Evolutionary conservation across 75 land plant species (phyloP).

Genomic region (Chamaecyparis obtusa): DNA sequence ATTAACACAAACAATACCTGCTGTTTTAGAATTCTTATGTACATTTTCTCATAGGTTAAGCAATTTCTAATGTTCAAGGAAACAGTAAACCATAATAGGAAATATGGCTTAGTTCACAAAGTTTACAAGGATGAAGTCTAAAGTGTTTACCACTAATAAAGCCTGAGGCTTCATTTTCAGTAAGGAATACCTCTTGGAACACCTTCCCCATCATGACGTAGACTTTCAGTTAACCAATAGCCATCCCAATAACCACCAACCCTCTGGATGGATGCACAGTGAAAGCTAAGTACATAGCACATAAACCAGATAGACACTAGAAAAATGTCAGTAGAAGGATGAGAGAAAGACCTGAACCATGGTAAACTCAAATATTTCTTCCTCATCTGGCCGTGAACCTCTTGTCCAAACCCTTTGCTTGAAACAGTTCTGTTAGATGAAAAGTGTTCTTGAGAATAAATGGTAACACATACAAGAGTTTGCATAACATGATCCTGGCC

Average conservation of each 20-base stretch:
- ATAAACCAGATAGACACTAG: not conserved
- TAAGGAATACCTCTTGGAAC: slow-evolving; percentile 83
- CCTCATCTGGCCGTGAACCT: slow-evolving; percentile 92
- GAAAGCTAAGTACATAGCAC: not conserved
- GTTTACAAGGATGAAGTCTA: not conserved
- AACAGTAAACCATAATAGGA: not conserved
- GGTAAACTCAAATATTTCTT: slow-evolving; percentile 88
- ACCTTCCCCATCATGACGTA: slow-evolving; percentile 85
- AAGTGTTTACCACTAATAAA: not conserved
- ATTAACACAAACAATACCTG: not conserved
- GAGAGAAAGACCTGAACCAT: slow-evolving; percentile 71
- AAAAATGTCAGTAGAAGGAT: slow-evolving; percentile 7
- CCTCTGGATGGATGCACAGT: slow-evolving; percentile 41
- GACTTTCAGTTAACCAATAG: slow-evolving; percentile 92
- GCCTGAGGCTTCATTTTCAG: slow-evolving; percentile 14
- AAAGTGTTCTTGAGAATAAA: not conserved
- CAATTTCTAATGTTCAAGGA: not conserved
- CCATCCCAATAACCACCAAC: slow-evolving; percentile 98
- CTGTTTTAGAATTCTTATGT: not conserved
- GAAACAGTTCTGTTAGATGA: slow-evolving; percentile 58
- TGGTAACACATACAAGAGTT: not conserved
- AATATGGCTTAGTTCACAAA: not conserved
- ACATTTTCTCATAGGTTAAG: not conserved
- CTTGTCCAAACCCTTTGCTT: slow-evolving; percentile 84
- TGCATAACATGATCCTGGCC: not conserved